phyloP scores from a whole-genome alignment of 805 yeast genomes.

The Candida ipomoeae region DNA sequence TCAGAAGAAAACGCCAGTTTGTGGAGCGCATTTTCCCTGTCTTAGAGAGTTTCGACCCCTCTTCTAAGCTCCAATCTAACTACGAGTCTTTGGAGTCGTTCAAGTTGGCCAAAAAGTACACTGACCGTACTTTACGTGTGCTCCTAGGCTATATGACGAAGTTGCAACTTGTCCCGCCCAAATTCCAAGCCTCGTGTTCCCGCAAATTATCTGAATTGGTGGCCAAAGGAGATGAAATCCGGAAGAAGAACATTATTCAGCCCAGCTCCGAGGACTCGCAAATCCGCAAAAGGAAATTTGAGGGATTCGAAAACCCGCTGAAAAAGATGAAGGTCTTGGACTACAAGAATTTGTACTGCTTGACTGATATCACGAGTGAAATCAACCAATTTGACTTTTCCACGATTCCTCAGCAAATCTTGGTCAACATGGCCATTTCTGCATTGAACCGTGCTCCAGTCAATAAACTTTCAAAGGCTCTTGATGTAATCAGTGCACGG shows the following conservation, averaged over 20 bases:
- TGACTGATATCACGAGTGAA: conserved; percentile 59
- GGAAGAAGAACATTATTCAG: conserved; percentile 35
- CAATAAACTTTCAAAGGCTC: conserved; percentile 55
- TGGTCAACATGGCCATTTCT: conserved; percentile 59
- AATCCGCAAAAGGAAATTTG: conserved; percentile 37
- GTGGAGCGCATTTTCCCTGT: conserved; percentile 53
- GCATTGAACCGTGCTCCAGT: conserved; percentile 58
- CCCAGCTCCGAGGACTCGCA: conserved; percentile 26
- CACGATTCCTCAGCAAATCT: conserved; percentile 57
- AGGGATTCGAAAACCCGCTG: conserved; percentile 35
- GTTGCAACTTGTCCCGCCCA: conserved; percentile 33
- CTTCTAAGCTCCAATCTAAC: conserved; percentile 51
- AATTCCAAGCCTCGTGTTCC: conserved; percentile 24
- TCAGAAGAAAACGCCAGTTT: conserved; percentile 62
- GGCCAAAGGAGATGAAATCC: conserved; percentile 37
- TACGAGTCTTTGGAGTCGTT: conserved; percentile 41
- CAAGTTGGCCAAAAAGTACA: conserved; percentile 58
- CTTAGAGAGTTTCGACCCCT: conserved; percentile 57
- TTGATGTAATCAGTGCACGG: conserved; percentile 66
- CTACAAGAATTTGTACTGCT: conserved; percentile 62
- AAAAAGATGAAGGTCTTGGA: conserved; percentile 29
- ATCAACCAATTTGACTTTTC: conserved; percentile 68
- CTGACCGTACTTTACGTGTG: conserved; percentile 54
- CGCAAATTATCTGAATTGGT: conserved; percentile 29
- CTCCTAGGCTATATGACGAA: conserved; percentile 38